phyloP scores from a whole-genome alignment of 163 green algal species.

The Botryococcus braunii region DNA sequence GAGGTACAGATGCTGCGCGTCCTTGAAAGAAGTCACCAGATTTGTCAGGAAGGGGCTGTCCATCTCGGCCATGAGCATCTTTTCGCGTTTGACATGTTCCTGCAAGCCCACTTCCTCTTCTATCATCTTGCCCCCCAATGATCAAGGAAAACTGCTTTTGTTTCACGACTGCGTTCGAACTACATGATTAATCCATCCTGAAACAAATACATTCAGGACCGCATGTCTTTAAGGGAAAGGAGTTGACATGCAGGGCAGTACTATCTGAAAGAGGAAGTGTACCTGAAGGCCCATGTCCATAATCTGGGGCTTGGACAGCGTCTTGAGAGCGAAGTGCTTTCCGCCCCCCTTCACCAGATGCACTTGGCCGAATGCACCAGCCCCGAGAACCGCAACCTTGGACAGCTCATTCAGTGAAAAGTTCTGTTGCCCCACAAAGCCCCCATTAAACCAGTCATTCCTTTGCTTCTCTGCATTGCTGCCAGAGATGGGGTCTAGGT shows the following conservation, averaged over 20 bases:
- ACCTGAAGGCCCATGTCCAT: conserved; percentile 59
- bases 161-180: no score
- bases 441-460: no score
- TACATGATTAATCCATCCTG: no score
- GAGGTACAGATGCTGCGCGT: conserved; percentile 77
- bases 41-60: conserved; percentile 73
- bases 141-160: no score
- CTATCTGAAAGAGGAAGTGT: neutral
- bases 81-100: conserved; percentile 77
- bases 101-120: no score
- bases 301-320: conserved; percentile 74
- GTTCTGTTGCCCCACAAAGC: conserved; percentile 8
- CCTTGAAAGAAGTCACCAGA: conserved; percentile 60
- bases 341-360: conserved; percentile 45
- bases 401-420: conserved; percentile 46
- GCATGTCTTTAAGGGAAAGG: no score
- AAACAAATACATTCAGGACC: no score
- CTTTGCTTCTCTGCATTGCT: no score
- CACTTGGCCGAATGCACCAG: conserved; percentile 77
- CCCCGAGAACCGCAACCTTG: conserved; percentile 61
- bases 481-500: no score
- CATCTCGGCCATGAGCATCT: conserved; percentile 48
- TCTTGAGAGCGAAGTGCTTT: conserved; percentile 74
- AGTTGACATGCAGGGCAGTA: no score
- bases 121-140: no score